Conservation (phyloP, 2,329 filamentous ascomycete species). For the Hymenoscyphus linearis region DNA sequence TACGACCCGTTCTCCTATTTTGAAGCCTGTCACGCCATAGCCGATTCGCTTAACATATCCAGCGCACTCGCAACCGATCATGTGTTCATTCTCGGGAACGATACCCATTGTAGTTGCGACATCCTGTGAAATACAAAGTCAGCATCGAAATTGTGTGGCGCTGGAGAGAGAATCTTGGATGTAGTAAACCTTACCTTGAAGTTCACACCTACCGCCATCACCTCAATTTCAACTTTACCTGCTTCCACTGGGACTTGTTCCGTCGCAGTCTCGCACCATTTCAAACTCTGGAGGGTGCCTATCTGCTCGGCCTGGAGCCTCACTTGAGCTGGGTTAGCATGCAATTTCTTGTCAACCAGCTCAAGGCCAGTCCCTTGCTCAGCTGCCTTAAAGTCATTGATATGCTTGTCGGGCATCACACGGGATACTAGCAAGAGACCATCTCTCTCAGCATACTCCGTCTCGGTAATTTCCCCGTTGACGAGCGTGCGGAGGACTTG, state of each 20-base stretch:
- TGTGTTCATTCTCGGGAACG: constrained; percentile 15
- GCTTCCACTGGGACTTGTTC: background rate
- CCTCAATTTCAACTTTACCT: constrained; percentile 12
- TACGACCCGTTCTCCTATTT: constrained; percentile 23
- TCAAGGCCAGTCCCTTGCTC: constrained; percentile 19
- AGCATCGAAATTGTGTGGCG: too few relatives aligned
- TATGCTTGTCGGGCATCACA: constrained; percentile 24
- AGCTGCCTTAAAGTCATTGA: constrained; percentile 23
- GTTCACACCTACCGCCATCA: constrained; percentile 12
- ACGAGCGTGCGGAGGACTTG: constrained; percentile 1
- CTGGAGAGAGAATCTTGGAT: too few relatives aligned
- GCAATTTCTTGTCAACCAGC: constrained; percentile 10
- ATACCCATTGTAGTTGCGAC: constrained; percentile 19
- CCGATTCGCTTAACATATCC: constrained; percentile 28
- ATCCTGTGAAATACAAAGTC: too few relatives aligned
- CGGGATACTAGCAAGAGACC: constrained; percentile 26
- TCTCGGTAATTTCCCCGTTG: too few relatives aligned
- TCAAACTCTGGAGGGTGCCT: constrained; percentile 9
- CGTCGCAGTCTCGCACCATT: constrained; percentile 1
- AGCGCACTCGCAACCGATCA: constrained; percentile 23
- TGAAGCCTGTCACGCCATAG: constrained; percentile 14
- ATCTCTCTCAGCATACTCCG: constrained; percentile 29
- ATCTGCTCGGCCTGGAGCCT: constrained; percentile 11
- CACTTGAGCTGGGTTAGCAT: background rate
- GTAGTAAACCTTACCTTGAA: too few relatives aligned